These are phyloP conservation scores for Hsuehochloa calcarea DNA, from an alignment of 176 grass and related monocot genomes.

Conservation along the genomic window DNA sequence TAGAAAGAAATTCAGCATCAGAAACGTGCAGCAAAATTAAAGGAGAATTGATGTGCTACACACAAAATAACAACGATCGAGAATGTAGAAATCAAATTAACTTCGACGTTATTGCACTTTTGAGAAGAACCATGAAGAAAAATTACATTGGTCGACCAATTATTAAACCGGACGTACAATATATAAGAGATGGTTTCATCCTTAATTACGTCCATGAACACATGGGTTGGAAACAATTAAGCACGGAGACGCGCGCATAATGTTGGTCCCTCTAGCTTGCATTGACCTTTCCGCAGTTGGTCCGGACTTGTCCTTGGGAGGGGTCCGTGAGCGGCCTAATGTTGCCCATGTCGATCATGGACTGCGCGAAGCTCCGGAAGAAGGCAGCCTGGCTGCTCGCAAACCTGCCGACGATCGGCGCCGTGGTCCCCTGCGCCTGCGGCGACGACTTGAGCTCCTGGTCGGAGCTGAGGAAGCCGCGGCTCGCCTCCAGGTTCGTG, in stretches of 20 bases:
- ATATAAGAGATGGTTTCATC: too few species aligned
- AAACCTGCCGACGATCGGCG: conserved; percentile 47
- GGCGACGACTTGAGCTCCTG: conserved; percentile 57
- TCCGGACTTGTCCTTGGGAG: conserved; percentile 37
- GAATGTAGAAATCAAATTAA: too few species aligned
- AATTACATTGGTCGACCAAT: too few species aligned
- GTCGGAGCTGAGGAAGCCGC: conserved; percentile 51
- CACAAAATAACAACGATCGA: too few species aligned
- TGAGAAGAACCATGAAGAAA: too few species aligned
- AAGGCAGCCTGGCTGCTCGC: conserved; percentile 48
- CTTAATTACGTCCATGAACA: too few species aligned
- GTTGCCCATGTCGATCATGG: conserved; percentile 78
- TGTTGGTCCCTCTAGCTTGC: neutral
- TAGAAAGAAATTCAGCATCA: too few species aligned
- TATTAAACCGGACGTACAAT: too few species aligned
- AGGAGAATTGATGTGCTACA: too few species aligned
- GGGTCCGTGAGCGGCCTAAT: conserved; percentile 36
- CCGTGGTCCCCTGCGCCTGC: neutral
- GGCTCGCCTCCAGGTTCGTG: conserved; percentile 39
- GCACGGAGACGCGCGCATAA: too few species aligned
- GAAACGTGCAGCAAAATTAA: too few species aligned
- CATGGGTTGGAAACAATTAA: neutral
- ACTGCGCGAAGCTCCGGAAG: conserved; percentile 43
- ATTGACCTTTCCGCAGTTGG: conserved; percentile 36
- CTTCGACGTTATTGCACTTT: too few species aligned